These are phyloP conservation scores for Cokeromyces recurvatus DNA, from an alignment of 371 early-diverging fungal species.

Conservation along the genomic window DNA sequence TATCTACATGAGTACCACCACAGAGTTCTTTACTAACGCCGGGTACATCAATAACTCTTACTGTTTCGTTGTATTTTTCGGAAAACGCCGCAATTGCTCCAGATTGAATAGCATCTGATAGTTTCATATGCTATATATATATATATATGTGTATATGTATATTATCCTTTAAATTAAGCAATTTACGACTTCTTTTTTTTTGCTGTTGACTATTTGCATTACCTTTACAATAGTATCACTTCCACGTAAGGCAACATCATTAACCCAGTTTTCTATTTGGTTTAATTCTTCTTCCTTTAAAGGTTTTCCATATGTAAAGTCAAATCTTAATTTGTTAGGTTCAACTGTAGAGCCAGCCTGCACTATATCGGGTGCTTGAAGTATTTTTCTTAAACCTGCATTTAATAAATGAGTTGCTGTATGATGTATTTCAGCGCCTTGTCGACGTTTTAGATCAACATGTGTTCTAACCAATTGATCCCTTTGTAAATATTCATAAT, in stretches of 20 bases:
- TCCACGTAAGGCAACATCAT: slow-evolving; percentile 41
- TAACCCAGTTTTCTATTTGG: slow-evolving; percentile 60
- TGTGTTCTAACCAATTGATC: slow-evolving; percentile 41
- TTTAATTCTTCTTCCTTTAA: slow-evolving; percentile 44
- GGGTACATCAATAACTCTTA: slow-evolving; percentile 59
- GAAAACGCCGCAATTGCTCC: slow-evolving; percentile 68
- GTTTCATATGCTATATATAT: slow-evolving; percentile 53
- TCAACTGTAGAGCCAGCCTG: slow-evolving; percentile 76
- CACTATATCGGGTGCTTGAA: slow-evolving; percentile 53
- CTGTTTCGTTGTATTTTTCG: slow-evolving; percentile 65
- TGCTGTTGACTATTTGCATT: too few species aligned
- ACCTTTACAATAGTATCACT: slow-evolving; percentile 42
- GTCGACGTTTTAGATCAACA: slow-evolving; percentile 52
- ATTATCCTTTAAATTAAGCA: too few species aligned
- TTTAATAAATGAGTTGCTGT: slow-evolving; percentile 78
- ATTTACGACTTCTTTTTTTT: too few species aligned
- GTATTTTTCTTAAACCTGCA: slow-evolving; percentile 57
- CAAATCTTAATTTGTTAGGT: slow-evolving; percentile 62
- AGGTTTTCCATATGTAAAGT: slow-evolving; percentile 65
- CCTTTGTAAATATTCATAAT: slow-evolving; percentile 38
- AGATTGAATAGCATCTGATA: slow-evolving; percentile 54
- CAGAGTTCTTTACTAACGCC: slow-evolving; percentile 68
- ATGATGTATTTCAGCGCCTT: slow-evolving; percentile 68
- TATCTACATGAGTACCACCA: slow-evolving; percentile 72
- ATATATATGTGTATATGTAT: slow-evolving; percentile 10